These are phyloP conservation scores for Heteromeles arbutifolia DNA, from an alignment of 306 rosid species.

Conservation along the genomic window DNA sequence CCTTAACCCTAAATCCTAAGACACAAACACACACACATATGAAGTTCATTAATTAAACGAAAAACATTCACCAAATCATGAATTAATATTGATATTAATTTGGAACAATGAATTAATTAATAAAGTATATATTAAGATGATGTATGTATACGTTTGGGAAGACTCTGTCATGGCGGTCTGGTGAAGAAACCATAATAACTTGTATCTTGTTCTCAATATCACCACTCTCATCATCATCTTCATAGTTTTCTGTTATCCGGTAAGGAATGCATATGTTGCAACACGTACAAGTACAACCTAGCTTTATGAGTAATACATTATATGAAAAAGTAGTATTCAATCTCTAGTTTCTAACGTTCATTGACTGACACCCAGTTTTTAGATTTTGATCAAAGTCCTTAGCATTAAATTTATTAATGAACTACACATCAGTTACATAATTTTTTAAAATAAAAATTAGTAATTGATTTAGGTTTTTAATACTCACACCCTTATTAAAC, in stretches of 20 bases:
- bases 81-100: neutral
- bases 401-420: too few relatives aligned
- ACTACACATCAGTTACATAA: too few relatives aligned
- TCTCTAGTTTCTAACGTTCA: too few relatives aligned
- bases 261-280: constrained; percentile 74
- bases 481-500: too few relatives aligned
- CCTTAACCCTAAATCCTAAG: constrained; percentile 69
- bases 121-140: neutral
- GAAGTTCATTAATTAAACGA: neutral
- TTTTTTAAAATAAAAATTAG: too few relatives aligned
- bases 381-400: too few relatives aligned
- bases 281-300: neutral
- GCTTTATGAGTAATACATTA: neutral
- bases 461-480: too few relatives aligned
- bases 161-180: constrained; percentile 71
- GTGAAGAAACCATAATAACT: constrained; percentile 89
- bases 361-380: too few relatives aligned
- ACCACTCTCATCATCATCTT: constrained; percentile 20
- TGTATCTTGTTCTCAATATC: constrained; percentile 37
- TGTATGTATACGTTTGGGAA: constrained; percentile 62
- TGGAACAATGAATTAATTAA: neutral
- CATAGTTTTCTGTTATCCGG: constrained; percentile 38
- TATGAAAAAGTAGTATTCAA: too few relatives aligned
- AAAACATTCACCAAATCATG: neutral
- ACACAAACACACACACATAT: neutral